Evolutionary conservation across 352 stramenopile genomes (phyloP), one percentile per base, ranked within the genome.

Genomic region (Globisporangium solare): DNA sequence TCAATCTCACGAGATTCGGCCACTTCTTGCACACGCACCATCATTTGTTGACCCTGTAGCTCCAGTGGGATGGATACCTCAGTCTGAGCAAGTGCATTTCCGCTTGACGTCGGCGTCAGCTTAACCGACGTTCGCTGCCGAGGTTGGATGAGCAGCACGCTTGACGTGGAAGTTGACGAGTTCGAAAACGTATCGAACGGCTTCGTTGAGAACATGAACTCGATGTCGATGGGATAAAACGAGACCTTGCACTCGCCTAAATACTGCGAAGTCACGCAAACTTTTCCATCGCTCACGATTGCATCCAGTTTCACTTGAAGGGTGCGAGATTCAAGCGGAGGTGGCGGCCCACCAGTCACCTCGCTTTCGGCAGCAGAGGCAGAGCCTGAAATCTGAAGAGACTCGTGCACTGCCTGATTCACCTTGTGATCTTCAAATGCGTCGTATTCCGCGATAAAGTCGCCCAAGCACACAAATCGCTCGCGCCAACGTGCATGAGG

Each of bases 191-290:
- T 76, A 50, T 73, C 72, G 56, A 88, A 90, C 14, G 80, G 76
- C 21, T 78, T 66, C 0, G 67, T 75, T 5, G 76, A 88, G 54
- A 90, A 90, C 64, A 87, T 75, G 22, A 86, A 66, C 65, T 90
- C 80, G 6, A 86, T 67, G 43, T 88, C 75, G 48, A 90, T 76
- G 13, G 72, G 68, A 51, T 87, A 87, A 31, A 85, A 80, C 27
- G 68, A 64, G 27, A 90, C 46, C 20, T 82, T 60, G 22, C 70
- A 80, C 2, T 56, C 43, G 20, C 61, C 58, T 42, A 85, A 37
- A 52, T 59, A 62, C 51, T 68, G 63, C 7, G 71, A 73, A 24
- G 45, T 57, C 31, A 83, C 15, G n/a, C 57, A 51, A 41, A 85
- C 49, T 18, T 51, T 24, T 22, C 61, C 58, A 13, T 58, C 60